Percentiles rank a stretch among this genome's conserved stretches.
phyloP scores from a whole-genome alignment of 257 asterid genomes.

The Verbascum thapsus region DNA sequence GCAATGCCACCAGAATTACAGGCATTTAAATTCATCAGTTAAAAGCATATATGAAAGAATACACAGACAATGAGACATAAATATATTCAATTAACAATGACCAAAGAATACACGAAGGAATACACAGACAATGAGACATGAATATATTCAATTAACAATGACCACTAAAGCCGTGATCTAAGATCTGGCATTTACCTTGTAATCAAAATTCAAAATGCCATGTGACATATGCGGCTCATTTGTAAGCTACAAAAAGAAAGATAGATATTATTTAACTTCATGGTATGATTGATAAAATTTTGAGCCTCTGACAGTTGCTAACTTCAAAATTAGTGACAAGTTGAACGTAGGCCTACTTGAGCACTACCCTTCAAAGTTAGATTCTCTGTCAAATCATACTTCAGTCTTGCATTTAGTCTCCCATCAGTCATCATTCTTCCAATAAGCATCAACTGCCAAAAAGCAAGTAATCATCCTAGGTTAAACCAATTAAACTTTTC shows the following conservation, averaged over 20 bases:
- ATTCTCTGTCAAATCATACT: slow-evolving; percentile 86
- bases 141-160: slow-evolving; percentile 1
- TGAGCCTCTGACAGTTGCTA: slow-evolving; percentile 14
- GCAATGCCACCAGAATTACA: slow-evolving; percentile 15
- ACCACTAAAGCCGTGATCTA: not conserved
- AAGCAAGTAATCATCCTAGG: slow-evolving; percentile 26
- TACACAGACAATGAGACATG: slow-evolving; percentile 11
- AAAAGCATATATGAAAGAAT: slow-evolving; percentile 2
- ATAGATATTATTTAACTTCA: slow-evolving; percentile 24
- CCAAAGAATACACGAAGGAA: slow-evolving; percentile 3
- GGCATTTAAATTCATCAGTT: not conserved
- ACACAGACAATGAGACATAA: slow-evolving; percentile 11
- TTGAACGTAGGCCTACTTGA: slow-evolving; percentile 55
- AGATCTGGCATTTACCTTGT: slow-evolving; percentile 58
- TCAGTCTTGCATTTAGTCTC: slow-evolving; percentile 79
- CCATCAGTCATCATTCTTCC: slow-evolving; percentile 92
- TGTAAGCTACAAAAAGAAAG: slow-evolving; percentile 64
- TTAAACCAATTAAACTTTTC: slow-evolving; percentile 17
- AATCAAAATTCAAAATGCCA: slow-evolving; percentile 87
- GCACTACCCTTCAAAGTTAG: slow-evolving; percentile 81
- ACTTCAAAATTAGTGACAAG: slow-evolving; percentile 17
- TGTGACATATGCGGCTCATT: slow-evolving; percentile 96
- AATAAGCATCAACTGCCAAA: slow-evolving; percentile 77
- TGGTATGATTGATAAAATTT: slow-evolving; percentile 15
- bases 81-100: slow-evolving; percentile 1